Percentiles rank a stretch among this genome's conserved stretches.
These are phyloP conservation scores for Chloroidium sp. DNA, from an alignment of 163 green algal species.

Conservation along the genomic window DNA sequence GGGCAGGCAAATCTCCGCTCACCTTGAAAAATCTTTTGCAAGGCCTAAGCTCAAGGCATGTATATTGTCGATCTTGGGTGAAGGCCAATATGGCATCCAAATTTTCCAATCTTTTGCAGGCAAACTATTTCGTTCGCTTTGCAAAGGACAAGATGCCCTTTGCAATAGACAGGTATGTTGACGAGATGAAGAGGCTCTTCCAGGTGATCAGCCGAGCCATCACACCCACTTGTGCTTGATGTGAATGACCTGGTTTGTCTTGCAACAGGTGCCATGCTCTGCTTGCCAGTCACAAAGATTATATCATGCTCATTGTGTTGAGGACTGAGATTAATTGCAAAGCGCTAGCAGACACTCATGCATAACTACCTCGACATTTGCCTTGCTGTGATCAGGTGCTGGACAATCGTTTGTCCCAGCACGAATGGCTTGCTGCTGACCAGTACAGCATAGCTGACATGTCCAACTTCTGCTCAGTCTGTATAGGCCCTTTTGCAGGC, in stretches of 20 bases:
- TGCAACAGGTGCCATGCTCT: no score
- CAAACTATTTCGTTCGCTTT: conserved; percentile 32
- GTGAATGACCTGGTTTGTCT: no score
- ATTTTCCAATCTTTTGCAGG: conserved; percentile 7
- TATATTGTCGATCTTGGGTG: no score
- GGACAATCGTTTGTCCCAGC: conserved; percentile 15
- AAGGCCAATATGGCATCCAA: no score
- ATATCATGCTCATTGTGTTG: no score
- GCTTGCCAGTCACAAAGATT: no score
- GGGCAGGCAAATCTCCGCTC: neutral
- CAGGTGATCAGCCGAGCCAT: neutral
- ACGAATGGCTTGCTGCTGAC: conserved; percentile 26
- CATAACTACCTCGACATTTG: no score
- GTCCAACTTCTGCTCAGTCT: conserved; percentile 33
- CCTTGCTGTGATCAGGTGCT: neutral
- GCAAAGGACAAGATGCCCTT: conserved; percentile 26
- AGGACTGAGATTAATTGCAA: no score
- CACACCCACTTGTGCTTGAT: no score
- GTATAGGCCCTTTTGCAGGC: neutral
- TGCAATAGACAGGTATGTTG: conserved; percentile 24
- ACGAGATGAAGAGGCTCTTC: conserved; percentile 12
- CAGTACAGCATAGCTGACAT: conserved; percentile 40
- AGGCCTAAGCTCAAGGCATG: no score
- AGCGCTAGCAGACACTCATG: no score
- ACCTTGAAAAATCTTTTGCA: no score